Evolutionary conservation across 306 rosid species (phyloP), one percentile per base, ranked within the genome.

Genomic region (Carpinus viminea): DNA sequence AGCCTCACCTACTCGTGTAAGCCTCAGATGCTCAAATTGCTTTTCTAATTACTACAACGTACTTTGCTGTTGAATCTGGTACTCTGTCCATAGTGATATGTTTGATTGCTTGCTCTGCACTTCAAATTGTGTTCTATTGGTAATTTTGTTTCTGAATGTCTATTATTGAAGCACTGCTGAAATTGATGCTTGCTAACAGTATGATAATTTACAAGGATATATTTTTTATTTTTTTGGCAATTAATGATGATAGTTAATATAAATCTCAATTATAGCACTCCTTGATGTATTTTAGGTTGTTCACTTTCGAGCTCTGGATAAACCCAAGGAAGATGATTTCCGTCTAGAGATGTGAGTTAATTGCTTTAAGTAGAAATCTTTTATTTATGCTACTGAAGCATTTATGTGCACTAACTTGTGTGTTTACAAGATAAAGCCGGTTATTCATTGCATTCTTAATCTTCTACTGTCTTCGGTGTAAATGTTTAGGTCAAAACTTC

Each of bases 271-370:
- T 62, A 28, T 62, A 31, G 15, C 69, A 9, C n/a, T 62, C 68
- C 43, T 62, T 13, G 64, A 76, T 88, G 41, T 74, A 36, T 75
- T 47, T 73, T 83, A 93, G 98, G 93, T 93, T 86, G 98, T 93
- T 86, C 98, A 90, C 84, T 93, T 91, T 46, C 93, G 98, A 41
- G 84, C 93, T 36, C 86, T 93, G 31, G 97, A 93, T 11, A 93
- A 89, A 84, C 97, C 97, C 34, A 91, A 93, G 84, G 98, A 93
- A 74, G 97, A 93, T 78, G 97, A 91, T 84, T 93, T 93, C 88
- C 79, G 87, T 69, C 82, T 93, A 54, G 97, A 91, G 79, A 83
- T 93, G 98, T 79, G 69, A 10, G 69, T 79, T 78, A 65, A 53
- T 76, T 64, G 78, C 55, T 80, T 73, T 70, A 61, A 52, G 73